Percentiles rank a stretch among this genome's conserved stretches.
phyloP scores from a whole-genome alignment of 345 rosid genomes.

The Isatis tinctoria region DNA sequence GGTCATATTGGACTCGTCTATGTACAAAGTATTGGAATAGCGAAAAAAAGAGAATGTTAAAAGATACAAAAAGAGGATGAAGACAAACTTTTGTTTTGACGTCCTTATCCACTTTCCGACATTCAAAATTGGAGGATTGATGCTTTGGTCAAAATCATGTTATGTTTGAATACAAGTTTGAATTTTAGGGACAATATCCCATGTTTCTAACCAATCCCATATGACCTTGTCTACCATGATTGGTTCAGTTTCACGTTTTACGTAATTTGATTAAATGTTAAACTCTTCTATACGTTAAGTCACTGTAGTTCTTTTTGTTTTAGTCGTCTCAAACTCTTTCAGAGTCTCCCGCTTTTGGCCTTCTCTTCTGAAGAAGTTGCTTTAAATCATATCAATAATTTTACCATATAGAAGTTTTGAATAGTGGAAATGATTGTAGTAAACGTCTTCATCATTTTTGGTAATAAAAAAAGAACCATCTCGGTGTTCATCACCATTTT shows the following conservation, averaged over 20 bases:
- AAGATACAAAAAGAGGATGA: not conserved
- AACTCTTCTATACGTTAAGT: constrained; percentile 13
- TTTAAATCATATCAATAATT: not conserved
- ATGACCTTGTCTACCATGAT: constrained; percentile 10
- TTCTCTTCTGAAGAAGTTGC: not conserved
- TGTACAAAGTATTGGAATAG: constrained; percentile 6
- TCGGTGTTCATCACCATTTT: not conserved
- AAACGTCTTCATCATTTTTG: not conserved
- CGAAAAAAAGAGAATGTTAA: constrained; percentile 12
- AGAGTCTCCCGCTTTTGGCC: constrained; percentile 9
- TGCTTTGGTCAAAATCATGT: constrained; percentile 26
- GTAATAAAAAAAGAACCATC: too few species aligned
- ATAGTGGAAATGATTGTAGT: not conserved
- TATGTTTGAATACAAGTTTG: constrained; percentile 27
- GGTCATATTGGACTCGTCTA: constrained; percentile 12
- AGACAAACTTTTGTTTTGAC: not conserved
- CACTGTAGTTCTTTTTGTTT: not conserved
- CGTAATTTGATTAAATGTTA: not conserved
- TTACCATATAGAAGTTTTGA: not conserved
- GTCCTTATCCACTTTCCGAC: constrained; percentile 23
- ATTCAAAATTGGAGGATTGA: constrained; percentile 29
- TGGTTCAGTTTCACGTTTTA: constrained; percentile 2
- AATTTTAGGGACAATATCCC: constrained; percentile 7
- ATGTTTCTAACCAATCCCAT: constrained; percentile 20
- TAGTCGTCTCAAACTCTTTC: not conserved